A percentile compares a stretch with the other conserved stretches of the same genome.
Conservation (phyloP, 257 asterid species). For the Solanum sitiens region DNA sequence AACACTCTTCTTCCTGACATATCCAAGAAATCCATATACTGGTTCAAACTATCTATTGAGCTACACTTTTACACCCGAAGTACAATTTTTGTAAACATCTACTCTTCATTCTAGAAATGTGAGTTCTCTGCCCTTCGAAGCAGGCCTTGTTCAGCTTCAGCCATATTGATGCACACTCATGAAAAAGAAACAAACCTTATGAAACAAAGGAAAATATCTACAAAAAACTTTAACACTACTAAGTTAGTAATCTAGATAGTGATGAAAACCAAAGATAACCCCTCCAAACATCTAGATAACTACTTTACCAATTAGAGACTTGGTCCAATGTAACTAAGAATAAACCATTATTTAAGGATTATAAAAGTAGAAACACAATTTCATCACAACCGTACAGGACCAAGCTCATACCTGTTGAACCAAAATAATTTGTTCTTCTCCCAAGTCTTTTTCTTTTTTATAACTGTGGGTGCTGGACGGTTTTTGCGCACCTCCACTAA, state of each 20-base stretch:
- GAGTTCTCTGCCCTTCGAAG: neutral
- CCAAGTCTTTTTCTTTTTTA: no score
- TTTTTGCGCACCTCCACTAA: no score
- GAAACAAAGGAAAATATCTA: neutral
- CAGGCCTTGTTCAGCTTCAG: neutral
- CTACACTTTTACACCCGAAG: neutral
- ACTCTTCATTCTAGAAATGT: neutral
- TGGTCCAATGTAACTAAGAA: neutral
- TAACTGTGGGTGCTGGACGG: no score
- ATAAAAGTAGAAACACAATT: neutral
- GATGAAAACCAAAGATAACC: neutral
- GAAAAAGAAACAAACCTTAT: neutral
- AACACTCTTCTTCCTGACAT: neutral
- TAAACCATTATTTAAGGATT: neutral
- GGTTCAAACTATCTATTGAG: neutral
- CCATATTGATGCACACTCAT: neutral
- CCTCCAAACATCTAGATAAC: neutral
- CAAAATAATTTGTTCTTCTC: neutral
- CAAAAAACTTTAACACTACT: neutral
- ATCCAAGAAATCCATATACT: neutral
- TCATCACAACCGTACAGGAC: neutral
- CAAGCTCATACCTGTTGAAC: neutral
- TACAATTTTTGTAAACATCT: neutral
- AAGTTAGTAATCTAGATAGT: neutral
- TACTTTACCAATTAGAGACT: neutral